Conservation (phyloP, 129 eudicot species). For the Flaveria robusta region DNA sequence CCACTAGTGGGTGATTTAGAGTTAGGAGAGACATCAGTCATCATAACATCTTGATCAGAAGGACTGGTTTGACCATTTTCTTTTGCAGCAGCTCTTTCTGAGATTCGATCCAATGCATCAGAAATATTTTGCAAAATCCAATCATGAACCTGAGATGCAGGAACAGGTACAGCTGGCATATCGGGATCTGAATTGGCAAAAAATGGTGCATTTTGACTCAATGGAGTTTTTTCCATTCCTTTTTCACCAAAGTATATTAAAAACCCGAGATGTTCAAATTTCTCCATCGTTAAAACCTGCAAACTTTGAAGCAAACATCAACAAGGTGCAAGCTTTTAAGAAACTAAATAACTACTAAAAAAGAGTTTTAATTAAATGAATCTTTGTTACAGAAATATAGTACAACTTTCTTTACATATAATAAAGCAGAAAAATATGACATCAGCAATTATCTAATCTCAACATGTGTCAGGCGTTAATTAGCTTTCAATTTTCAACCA, state of each 20-base stretch:
- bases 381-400: background rate
- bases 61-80: slow-evolving; percentile 79
- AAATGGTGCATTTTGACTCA: slow-evolving; percentile 91
- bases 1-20: slow-evolving; percentile 57
- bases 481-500: background rate
- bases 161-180: slow-evolving; percentile 96
- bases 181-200: slow-evolving; percentile 99
- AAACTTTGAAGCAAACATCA: slow-evolving; percentile 32
- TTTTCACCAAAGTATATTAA: slow-evolving; percentile 81
- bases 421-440: background rate
- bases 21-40: slow-evolving; percentile 73
- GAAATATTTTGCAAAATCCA: slow-evolving; percentile 83
- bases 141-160: slow-evolving; percentile 85
- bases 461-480: background rate
- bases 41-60: slow-evolving; percentile 82
- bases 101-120: slow-evolving; percentile 66
- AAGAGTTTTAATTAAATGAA: background rate
- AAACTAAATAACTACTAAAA: slow-evolving; percentile 5
- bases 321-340: slow-evolving; percentile 23
- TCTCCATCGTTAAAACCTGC: slow-evolving; percentile 91
- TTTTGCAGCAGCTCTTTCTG: slow-evolving; percentile 75
- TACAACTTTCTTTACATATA: background rate
- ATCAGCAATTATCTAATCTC: slow-evolving; percentile 5
- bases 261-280: slow-evolving; percentile 83
- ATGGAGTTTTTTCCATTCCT: slow-evolving; percentile 68